phyloP scores from a whole-genome alignment of 768 basidiomycete species.

The Russula lepida region DNA sequence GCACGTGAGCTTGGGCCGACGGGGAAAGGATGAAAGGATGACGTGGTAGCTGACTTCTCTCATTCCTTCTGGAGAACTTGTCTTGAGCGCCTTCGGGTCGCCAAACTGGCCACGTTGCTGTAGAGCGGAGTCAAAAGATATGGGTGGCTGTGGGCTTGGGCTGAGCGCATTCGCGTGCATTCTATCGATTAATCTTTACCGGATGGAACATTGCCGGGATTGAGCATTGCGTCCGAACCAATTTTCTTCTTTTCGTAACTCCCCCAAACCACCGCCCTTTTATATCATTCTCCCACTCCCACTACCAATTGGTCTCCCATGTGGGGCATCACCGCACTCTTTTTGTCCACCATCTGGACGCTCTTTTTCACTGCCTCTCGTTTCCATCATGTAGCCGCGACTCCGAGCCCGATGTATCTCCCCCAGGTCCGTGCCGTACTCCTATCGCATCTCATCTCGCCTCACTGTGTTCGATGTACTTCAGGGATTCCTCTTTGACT shows the following conservation, averaged over 20 bases:
- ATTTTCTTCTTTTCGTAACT: background rate
- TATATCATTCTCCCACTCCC: background rate
- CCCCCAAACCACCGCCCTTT: background rate
- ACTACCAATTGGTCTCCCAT: background rate
- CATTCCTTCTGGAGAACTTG: background rate
- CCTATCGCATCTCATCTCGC: background rate
- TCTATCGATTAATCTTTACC: background rate
- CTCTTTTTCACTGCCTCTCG: background rate
- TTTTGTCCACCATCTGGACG: background rate
- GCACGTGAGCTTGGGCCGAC: background rate
- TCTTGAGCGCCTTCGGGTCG: background rate
- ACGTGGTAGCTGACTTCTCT: no score
- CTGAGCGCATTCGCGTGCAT: background rate
- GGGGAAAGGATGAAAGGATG: no score
- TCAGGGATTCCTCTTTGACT: conserved; percentile 30
- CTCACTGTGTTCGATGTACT: background rate
- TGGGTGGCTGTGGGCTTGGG: background rate
- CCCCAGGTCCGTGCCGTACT: conserved; percentile 3
- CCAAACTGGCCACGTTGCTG: background rate
- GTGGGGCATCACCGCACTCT: background rate
- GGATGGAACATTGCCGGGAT: background rate
- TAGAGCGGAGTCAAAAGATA: background rate
- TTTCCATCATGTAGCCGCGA: background rate
- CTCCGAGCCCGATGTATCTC: background rate
- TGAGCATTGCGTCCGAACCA: background rate